These are phyloP conservation scores for Rhynchospora pubera DNA, from an alignment of 176 grass and related monocot species.

Conservation along the genomic window DNA sequence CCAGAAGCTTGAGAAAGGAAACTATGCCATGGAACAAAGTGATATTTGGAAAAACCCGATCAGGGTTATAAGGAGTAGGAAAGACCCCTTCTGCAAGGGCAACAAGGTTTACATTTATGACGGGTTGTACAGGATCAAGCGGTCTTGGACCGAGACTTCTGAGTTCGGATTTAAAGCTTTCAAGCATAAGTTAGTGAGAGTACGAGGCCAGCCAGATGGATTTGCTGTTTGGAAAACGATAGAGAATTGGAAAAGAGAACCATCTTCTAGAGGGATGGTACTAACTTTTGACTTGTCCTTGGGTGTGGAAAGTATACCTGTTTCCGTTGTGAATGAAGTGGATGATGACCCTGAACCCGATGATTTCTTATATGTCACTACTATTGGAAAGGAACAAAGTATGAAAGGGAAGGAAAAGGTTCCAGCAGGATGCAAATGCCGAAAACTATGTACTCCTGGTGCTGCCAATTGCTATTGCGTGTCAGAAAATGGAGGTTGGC, in stretches of 20 bases:
- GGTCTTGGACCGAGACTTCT: slow-evolving; percentile 52
- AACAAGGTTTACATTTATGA: slow-evolving; percentile 79
- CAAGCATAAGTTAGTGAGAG: slow-evolving; percentile 46
- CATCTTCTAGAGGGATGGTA: slow-evolving; percentile 46
- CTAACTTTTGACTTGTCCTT: slow-evolving; percentile 50
- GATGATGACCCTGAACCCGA: slow-evolving; percentile 48
- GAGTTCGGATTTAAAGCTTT: slow-evolving; percentile 51
- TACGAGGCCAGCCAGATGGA: slow-evolving; percentile 24
- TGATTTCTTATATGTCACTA: slow-evolving; percentile 48
- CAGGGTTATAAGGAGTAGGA: slow-evolving; percentile 62
- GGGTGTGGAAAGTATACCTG: slow-evolving; percentile 38
- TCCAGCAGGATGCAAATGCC: slow-evolving; percentile 33
- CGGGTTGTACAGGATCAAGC: slow-evolving; percentile 68
- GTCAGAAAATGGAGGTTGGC: slow-evolving; percentile 49
- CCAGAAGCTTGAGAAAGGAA: slow-evolving; percentile 65
- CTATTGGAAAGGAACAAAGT: slow-evolving; percentile 34
- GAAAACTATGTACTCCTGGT: slow-evolving; percentile 52
- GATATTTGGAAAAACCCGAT: slow-evolving; percentile 55
- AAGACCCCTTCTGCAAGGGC: slow-evolving; percentile 30
- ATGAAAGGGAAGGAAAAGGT: slow-evolving; percentile 26
- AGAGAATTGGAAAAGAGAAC: slow-evolving; percentile 51
- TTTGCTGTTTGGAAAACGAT: slow-evolving; percentile 26
- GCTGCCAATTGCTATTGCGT: slow-evolving; percentile 43
- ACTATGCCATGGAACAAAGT: slow-evolving; percentile 76
- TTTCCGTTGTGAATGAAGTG: slow-evolving; percentile 70